A percentile compares a stretch with the other conserved stretches of the same genome.
phyloP scores from a whole-genome alignment of 164 flowering plant genomes.

The grape (Vitis vinifera) region ASM3070453v1 NC_081823.1:2140001-2140500 shows the following conservation, averaged over 20 bases:
- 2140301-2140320: not conserved
- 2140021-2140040: constrained; percentile 25
- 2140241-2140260: constrained; percentile 62
- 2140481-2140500: no score
- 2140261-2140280: constrained; percentile 81
- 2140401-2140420: no score
- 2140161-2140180: constrained; percentile 92
- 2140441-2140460: no score
- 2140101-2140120: constrained; percentile 58
- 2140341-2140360: no score
- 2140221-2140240: constrained; percentile 76
- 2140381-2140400: no score
- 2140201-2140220: constrained; percentile 71
- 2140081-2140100: constrained; percentile 12
- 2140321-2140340: not conserved
- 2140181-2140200: constrained; percentile 78
- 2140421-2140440: no score
- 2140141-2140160: constrained; percentile 70
- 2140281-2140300: constrained; percentile 30
- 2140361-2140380: no score
- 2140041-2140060: constrained; percentile 38
- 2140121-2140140: constrained; percentile 59
- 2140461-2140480: no score
- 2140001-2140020: constrained; percentile 35
- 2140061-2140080: constrained; percentile 63